Percentiles rank a stretch among this genome's conserved stretches.
phyloP scores from a whole-genome alignment of 2,329 filamentous ascomycete genomes.

The Colletotrichum sublineola region DNA sequence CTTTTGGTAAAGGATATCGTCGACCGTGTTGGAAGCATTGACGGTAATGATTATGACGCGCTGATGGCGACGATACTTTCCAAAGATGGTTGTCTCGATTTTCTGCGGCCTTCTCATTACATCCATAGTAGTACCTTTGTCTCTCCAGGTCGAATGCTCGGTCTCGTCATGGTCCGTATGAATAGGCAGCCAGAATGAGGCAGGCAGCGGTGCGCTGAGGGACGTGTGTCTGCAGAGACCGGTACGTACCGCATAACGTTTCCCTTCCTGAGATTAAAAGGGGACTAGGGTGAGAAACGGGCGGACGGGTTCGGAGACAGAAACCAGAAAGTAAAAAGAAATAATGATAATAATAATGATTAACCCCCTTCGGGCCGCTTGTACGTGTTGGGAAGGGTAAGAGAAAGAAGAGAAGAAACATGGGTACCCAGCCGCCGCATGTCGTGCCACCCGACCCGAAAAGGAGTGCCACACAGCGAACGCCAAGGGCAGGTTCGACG shows the following conservation, averaged over 20 bases:
- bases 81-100: neutral
- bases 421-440: slow-evolving; percentile 35
- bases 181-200: neutral
- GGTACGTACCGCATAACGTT: slow-evolving; percentile 27
- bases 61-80: neutral
- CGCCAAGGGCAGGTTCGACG: slow-evolving; percentile 37
- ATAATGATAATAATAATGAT: no score
- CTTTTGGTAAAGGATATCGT: slow-evolving; percentile 9
- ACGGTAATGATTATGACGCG: neutral
- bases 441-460: slow-evolving; percentile 40
- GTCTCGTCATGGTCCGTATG: neutral
- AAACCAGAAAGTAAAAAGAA: no score
- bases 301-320: no score
- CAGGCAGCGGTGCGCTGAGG: neutral
- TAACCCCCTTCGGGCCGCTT: slow-evolving; percentile 4
- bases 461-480: slow-evolving; percentile 33
- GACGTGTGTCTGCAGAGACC: neutral
- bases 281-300: no score
- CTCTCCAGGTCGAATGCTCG: slow-evolving; percentile 3
- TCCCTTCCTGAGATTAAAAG: neutral
- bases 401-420: slow-evolving; percentile 35
- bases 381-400: slow-evolving; percentile 35
- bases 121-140: neutral
- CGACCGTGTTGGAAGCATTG: neutral
- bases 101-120: neutral